Conservation (phyloP, 192 early-diverging fungal genomes). For the Diversispora eburnea region DNA sequence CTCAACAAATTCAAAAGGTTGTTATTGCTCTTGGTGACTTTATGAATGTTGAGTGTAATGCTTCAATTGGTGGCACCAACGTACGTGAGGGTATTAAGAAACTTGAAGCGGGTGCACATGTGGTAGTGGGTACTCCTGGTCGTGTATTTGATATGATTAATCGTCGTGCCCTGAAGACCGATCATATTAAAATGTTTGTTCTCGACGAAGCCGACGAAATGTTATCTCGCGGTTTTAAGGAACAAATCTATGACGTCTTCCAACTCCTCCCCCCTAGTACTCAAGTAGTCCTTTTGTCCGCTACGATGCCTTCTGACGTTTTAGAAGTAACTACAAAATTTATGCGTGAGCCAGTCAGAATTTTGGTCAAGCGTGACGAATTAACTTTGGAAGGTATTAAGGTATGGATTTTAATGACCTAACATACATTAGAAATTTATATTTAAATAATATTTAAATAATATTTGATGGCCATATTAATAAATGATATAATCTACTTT, state of each 20-base stretch:
- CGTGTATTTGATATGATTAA: slow-evolving; percentile 99
- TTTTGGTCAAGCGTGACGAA: slow-evolving; percentile 97
- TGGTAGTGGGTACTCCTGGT: slow-evolving; percentile 98
- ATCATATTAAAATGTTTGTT: slow-evolving; percentile 94
- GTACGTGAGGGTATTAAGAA: slow-evolving; percentile 85
- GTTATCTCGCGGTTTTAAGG: slow-evolving; percentile 98
- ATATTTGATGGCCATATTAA: neutral
- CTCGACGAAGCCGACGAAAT: slow-evolving; percentile 99
- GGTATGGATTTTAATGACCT: neutral
- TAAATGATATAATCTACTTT: neutral
- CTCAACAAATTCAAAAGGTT: slow-evolving; percentile 97
- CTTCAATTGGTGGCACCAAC: slow-evolving; percentile 97
- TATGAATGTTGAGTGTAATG: slow-evolving; percentile 91
- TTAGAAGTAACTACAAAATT: slow-evolving; percentile 95
- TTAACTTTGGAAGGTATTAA: slow-evolving; percentile 89
- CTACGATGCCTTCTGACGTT: slow-evolving; percentile 95
- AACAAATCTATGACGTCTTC: slow-evolving; percentile 97
- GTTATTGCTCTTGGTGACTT: slow-evolving; percentile 92
- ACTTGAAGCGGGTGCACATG: slow-evolving; percentile 79
- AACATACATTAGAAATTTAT: neutral
- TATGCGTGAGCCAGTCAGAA: slow-evolving; percentile 98
- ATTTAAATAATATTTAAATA: neutral
- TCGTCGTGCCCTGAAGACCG: slow-evolving; percentile 78
- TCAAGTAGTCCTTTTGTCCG: slow-evolving; percentile 95
- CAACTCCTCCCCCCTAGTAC: slow-evolving; percentile 81